Conservation (phyloP, 768 basidiomycete species). For the Tephrocybe sp. region DNA sequence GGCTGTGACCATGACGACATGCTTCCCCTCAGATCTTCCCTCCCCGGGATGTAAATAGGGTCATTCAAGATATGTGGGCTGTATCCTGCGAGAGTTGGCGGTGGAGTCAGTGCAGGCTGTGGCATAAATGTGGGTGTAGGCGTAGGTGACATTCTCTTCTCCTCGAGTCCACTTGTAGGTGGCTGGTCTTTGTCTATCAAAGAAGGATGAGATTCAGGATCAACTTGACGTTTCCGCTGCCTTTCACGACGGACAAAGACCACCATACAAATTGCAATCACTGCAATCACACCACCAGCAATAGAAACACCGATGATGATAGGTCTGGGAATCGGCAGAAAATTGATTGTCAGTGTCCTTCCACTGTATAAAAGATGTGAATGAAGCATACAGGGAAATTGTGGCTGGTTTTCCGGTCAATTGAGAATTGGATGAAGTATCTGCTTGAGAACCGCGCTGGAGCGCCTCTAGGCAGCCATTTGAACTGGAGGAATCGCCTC, state of each 20-base stretch:
- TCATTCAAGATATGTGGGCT: constrained; percentile 17
- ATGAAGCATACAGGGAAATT: constrained; percentile 17
- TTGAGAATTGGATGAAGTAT: background rate
- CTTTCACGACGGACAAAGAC: constrained; percentile 41
- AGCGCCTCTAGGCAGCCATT: constrained; percentile 18
- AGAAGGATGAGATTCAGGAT: constrained; percentile 20
- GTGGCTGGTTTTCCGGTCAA: background rate
- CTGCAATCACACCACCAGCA: constrained; percentile 36
- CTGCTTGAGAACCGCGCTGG: too few species aligned
- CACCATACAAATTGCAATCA: constrained; percentile 39
- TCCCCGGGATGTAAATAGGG: constrained; percentile 32
- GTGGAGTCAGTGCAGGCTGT: background rate
- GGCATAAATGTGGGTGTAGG: constrained; percentile 1
- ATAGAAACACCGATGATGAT: constrained; percentile 45
- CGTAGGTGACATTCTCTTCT: background rate
- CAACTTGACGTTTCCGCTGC: constrained; percentile 24
- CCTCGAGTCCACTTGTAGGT: background rate
- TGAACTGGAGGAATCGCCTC: constrained; percentile 28
- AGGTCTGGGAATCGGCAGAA: constrained; percentile 25
- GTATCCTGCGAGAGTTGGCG: constrained; percentile 1
- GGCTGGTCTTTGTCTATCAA: constrained; percentile 20
- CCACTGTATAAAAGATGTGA: background rate
- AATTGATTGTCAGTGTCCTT: background rate
- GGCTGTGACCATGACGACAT: constrained; percentile 33
- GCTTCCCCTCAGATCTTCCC: constrained; percentile 21